Base-by-base conservation (phyloP, 1,284 basidiomycete species). In the Vanrija sp. region DNA sequence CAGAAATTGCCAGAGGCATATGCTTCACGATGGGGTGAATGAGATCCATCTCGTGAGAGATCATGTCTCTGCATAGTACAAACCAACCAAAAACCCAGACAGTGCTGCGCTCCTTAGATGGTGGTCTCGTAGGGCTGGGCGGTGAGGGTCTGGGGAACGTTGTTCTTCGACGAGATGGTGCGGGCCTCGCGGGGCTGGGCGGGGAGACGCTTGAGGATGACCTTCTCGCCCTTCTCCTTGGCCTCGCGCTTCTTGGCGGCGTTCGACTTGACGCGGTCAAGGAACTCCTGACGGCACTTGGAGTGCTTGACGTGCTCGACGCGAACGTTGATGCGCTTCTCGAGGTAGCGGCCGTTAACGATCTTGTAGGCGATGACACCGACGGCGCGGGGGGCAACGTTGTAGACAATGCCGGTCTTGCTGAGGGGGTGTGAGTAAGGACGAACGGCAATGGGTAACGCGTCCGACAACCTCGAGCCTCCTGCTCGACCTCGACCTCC, bases 241-340 rank as follows among this genome's bases (percentile, higher is more conserved):
- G 92, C 91, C 72, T 84, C 88, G 67, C 78, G 86, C 77, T 91
- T 93, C 69, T 85, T 85, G 43, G 83, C 84, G 66, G 91, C 89
- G 83, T 98, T 99, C 64, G 82, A 80, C 85, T 96, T 89, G 75
- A 98, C 96, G 72, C 95, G 85, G 81, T 92, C 88, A 73, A 98
- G 80, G 83, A 99, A 99, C 80, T 98, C 94, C 80, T 97, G 89
- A 76, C 96, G 87, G 81, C 95, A 98, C 81, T 93, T 94, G 69
- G 95, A 98, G 86, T 98, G 96, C 73, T 82, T 86, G 80, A 99
- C 83, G 84, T 99, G 96, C 84, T 98, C 95, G 71, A 97, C 83
- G 64, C 96, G 91, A 80, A 99, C 81, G 87, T 98, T 99, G 78
- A 99, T 95, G 60, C 95, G 90, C 85, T 99, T 99, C 84, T 98